phyloP scores from a whole-genome alignment of 176 grass and related monocot genomes.

The Hordeum marinum region DNA sequence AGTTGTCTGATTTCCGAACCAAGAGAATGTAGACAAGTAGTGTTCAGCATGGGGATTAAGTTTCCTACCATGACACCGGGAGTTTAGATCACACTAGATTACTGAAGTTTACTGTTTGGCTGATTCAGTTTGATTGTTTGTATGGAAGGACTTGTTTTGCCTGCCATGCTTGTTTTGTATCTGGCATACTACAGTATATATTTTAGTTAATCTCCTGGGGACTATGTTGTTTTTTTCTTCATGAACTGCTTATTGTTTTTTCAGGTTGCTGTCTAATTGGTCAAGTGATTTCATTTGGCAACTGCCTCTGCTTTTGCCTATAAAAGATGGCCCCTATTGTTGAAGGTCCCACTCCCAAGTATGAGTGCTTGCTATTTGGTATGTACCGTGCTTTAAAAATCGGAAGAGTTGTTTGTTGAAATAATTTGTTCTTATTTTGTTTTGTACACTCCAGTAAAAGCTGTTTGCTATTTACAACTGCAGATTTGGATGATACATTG shows the following conservation, averaged over 20 bases:
- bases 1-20: not conserved
- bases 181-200: not conserved
- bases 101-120: not conserved
- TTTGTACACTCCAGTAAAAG: not conserved
- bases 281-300: not conserved
- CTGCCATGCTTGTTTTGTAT: not conserved
- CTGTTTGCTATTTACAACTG: not conserved
- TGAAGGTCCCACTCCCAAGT: slow-evolving; percentile 42
- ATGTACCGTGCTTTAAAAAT: not conserved
- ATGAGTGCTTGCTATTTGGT: slow-evolving; percentile 76
- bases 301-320: not conserved
- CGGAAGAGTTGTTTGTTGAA: not conserved
- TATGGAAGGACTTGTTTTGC: not conserved
- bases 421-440: not conserved
- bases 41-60: not conserved
- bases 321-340: slow-evolving; percentile 38
- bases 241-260: not conserved
- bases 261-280: not conserved
- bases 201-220: not conserved
- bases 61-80: not conserved
- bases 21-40: not conserved
- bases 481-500: slow-evolving; percentile 80
- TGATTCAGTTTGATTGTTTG: slow-evolving; percentile 10
- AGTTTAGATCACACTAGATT: too few relatives aligned
- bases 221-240: not conserved